phyloP scores from a whole-genome alignment of 495 filamentous ascomycete genomes.

The Penicillium nucicola region DNA sequence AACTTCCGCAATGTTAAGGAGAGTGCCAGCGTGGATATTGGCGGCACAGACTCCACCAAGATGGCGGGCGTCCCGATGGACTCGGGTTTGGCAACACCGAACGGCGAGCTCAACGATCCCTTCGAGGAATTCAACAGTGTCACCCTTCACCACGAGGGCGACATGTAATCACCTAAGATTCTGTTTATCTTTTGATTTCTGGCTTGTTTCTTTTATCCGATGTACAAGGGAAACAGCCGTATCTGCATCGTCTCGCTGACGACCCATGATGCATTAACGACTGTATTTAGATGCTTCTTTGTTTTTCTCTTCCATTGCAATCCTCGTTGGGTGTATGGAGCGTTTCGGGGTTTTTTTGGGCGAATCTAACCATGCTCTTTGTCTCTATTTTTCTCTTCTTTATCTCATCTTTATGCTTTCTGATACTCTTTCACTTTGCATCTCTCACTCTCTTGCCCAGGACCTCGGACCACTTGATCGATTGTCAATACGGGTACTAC shows the following conservation, averaged over 20 bases:
- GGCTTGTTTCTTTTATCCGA: conserved; percentile 12
- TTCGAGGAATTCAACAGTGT: conserved; percentile 99
- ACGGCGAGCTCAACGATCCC: conserved; percentile 81
- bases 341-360: conserved; percentile 21
- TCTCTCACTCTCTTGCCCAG: conserved; percentile 12
- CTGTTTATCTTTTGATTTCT: neutral
- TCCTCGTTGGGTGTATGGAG: conserved; percentile 27
- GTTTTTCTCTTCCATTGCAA: conserved; percentile 14
- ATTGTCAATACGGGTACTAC: neutral
- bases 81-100: conserved; percentile 80
- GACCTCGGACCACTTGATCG: conserved; percentile 6
- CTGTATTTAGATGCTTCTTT: conserved; percentile 24
- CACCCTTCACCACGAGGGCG: conserved; percentile 94
- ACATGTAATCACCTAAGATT: conserved; percentile 35
- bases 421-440: conserved; percentile 19
- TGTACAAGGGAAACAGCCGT: conserved; percentile 19
- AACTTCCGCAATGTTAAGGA: conserved; percentile 99
- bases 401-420: conserved; percentile 1
- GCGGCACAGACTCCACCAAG: conserved; percentile 52
- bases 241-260: conserved; percentile 32
- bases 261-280: conserved; percentile 42
- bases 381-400: conserved; percentile 1
- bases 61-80: conserved; percentile 81
- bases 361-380: conserved; percentile 16
- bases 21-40: conserved; percentile 91